Percentiles rank a stretch among this genome's conserved stretches.
These are phyloP conservation scores for Sclerotinia nivalis DNA, from an alignment of 2,329 filamentous ascomycete species.

Conservation along the genomic window DNA sequence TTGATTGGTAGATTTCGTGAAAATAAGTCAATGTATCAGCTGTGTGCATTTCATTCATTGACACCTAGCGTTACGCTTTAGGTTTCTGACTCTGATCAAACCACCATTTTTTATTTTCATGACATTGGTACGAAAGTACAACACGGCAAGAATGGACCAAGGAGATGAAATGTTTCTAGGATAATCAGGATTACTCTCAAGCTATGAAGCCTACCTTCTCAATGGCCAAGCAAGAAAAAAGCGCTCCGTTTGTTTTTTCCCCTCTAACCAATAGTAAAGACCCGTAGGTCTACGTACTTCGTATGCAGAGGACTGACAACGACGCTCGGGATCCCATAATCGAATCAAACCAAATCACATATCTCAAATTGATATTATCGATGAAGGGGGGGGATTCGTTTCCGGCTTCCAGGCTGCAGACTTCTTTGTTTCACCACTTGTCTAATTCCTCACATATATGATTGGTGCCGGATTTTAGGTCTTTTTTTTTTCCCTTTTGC, in stretches of 20 bases:
- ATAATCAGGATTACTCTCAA: slow-evolving; percentile 5
- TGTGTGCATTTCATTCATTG: slow-evolving; percentile 13
- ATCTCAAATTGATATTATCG: neutral
- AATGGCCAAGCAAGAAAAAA: neutral
- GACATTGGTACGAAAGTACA: slow-evolving; percentile 12
- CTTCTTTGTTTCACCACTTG: slow-evolving; percentile 15
- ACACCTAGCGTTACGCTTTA: slow-evolving; percentile 4
- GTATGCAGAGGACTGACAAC: slow-evolving; percentile 7
- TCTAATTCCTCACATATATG: neutral
- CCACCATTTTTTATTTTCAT: slow-evolving; percentile 2
- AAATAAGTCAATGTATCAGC: slow-evolving; percentile 6
- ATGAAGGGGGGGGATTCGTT: slow-evolving; percentile 16
- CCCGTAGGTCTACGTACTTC: neutral
- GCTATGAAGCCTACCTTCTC: neutral
- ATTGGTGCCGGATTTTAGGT: neutral
- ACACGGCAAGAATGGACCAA: slow-evolving; percentile 16
- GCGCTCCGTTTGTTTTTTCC: neutral
- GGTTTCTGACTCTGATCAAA: slow-evolving; percentile 18
- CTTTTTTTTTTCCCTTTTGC: slow-evolving; percentile 2
- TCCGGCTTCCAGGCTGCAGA: slow-evolving; percentile 24
- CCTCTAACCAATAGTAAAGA: neutral
- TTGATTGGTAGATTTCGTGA: neutral
- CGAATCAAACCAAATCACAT: neutral
- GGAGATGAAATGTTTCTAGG: slow-evolving; percentile 13
- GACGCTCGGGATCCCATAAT: neutral